phyloP scores from a whole-genome alignment of 106 monocot species.

The Apostasia ramifera region DNA sequence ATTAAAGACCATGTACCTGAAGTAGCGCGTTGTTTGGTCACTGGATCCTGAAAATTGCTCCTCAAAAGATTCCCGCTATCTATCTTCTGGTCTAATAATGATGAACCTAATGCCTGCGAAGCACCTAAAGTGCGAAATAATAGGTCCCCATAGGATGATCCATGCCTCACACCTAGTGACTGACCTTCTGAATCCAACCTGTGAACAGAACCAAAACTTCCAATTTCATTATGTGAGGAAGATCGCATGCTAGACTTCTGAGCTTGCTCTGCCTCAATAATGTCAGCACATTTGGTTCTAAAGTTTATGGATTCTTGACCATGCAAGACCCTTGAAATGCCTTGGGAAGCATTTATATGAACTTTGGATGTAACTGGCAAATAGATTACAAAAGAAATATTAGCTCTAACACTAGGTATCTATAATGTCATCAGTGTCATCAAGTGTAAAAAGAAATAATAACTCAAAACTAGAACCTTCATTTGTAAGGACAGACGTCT shows the following conservation, averaged over 20 bases:
- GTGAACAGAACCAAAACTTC: conserved; percentile 7
- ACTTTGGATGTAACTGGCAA: conserved; percentile 30
- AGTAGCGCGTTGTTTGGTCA: conserved; percentile 8
- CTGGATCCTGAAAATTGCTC: conserved; percentile 26
- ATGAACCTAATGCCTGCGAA: conserved; percentile 10
- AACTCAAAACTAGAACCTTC: conserved; percentile 29
- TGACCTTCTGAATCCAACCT: conserved; percentile 20
- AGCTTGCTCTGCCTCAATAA: conserved; percentile 20
- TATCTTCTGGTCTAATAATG: conserved; percentile 13
- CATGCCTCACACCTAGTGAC: conserved; percentile 21
- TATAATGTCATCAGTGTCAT: too few relatives aligned
- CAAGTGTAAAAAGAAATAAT: not conserved
- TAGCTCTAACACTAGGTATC: too few relatives aligned
- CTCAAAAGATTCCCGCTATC: conserved; percentile 6
- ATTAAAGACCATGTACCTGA: conserved; percentile 32
- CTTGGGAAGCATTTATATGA: conserved; percentile 24
- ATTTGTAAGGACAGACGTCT: conserved; percentile 40
- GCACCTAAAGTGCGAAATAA: conserved; percentile 15
- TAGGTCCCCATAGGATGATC: conserved; percentile 13
- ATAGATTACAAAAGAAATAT: not conserved
- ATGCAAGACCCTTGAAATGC: conserved; percentile 43
- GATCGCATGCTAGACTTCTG: conserved; percentile 28
- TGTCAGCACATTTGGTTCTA: conserved; percentile 14
- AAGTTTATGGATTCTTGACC: conserved; percentile 49
- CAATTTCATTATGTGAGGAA: conserved; percentile 11